phyloP scores from a whole-genome alignment of 257 asterid species.

The Solanum virginianum region DNA sequence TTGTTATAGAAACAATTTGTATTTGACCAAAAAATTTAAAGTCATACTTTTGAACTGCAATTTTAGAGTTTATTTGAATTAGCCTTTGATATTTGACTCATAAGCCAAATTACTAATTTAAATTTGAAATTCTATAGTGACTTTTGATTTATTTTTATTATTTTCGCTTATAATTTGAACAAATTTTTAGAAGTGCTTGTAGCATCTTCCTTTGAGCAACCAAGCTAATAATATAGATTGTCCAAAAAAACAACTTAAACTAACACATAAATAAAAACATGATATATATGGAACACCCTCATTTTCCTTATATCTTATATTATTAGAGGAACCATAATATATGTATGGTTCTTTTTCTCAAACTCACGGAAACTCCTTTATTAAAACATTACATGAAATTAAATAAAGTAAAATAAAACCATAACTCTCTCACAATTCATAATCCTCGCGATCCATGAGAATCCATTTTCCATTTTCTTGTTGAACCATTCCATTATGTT shows the following conservation, averaged over 20 bases:
- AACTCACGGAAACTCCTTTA: not conserved
- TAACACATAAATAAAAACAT: not conserved
- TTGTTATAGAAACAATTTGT: no score
- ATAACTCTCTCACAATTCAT: not conserved
- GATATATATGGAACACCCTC: not conserved
- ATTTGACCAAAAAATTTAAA: no score
- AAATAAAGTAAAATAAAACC: not conserved
- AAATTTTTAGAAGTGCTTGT: not conserved
- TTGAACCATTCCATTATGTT: constrained; percentile 75
- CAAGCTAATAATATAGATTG: not conserved
- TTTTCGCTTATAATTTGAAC: not conserved
- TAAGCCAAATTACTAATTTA: no score
- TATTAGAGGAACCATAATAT: not conserved
- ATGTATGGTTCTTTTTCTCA: not conserved
- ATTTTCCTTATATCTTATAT: not conserved
- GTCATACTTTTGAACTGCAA: no score
- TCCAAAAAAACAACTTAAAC: not conserved
- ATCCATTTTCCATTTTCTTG: constrained; percentile 64
- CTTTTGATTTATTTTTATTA: no score
- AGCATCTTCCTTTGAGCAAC: not conserved
- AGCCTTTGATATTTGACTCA: not conserved
- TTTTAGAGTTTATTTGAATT: no score
- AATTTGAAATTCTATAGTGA: no score
- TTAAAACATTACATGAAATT: not conserved
- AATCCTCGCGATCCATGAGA: constrained; percentile 36